phyloP scores from a whole-genome alignment of 2,329 filamentous ascomycete species.

The Truncatella angustata region DNA sequence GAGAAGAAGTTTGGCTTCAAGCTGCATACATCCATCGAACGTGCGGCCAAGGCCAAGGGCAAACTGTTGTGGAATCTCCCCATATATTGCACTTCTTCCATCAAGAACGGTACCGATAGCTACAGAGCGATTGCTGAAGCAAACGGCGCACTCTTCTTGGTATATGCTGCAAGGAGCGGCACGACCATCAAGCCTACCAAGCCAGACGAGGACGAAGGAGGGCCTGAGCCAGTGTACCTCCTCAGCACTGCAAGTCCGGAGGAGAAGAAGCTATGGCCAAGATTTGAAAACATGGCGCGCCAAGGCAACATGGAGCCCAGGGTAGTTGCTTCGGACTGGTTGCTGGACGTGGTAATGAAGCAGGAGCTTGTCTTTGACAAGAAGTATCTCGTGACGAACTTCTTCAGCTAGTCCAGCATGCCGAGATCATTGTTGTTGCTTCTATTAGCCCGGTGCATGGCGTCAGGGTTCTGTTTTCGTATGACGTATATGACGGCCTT shows the following conservation, averaged over 20 bases:
- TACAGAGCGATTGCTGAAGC: conserved; percentile 83
- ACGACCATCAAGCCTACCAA: conserved; percentile 64
- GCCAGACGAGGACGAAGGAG: conserved; percentile 58
- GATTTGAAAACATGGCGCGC: conserved; percentile 76
- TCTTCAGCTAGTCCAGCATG: conserved; percentile 27
- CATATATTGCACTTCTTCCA: conserved; percentile 79
- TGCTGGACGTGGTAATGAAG: conserved; percentile 84
- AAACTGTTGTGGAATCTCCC: conserved; percentile 72
- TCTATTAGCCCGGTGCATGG: conserved; percentile 1
- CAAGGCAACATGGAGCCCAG: conserved; percentile 77
- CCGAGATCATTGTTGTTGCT: not conserved
- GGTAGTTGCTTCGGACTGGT: conserved; percentile 84
- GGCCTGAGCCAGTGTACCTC: conserved; percentile 75
- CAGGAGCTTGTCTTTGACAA: conserved; percentile 72
- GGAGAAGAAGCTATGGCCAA: conserved; percentile 74
- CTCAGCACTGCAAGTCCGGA: conserved; percentile 66
- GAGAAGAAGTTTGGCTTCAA: conserved; percentile 71
- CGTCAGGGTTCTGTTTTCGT: not conserved
- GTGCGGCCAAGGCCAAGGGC: conserved; percentile 74
- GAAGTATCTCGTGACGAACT: conserved; percentile 55
- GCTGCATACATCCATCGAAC: conserved; percentile 64
- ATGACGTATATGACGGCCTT: not conserved
- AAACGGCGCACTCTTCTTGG: conserved; percentile 80
- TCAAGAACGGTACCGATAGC: conserved; percentile 78
- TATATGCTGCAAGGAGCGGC: conserved; percentile 73